These are phyloP conservation scores for Rhizoclosmatium globosum DNA, from an alignment of 192 early-diverging fungal species.

Conservation along the genomic window DNA sequence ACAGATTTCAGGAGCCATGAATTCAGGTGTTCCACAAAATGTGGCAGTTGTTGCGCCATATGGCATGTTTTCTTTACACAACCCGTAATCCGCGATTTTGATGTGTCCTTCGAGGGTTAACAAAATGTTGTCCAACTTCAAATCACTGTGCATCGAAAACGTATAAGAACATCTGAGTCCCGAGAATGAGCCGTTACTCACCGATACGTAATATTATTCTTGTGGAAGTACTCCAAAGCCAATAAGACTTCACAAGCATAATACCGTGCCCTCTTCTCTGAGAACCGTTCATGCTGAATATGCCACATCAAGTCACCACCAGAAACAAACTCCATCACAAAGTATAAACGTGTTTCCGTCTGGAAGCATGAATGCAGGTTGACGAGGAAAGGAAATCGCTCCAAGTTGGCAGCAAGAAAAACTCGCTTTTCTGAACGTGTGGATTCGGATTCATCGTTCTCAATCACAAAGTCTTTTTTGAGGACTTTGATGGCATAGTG, in stretches of 20 bases:
- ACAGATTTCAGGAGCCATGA: constrained; percentile 97
- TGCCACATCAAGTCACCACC: constrained; percentile 99
- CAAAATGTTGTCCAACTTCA: constrained; percentile 97
- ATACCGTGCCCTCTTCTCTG: constrained; percentile 92
- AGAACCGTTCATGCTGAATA: constrained; percentile 91
- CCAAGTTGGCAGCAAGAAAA: constrained; percentile 89
- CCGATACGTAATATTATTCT: constrained; percentile 91
- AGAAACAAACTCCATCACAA: constrained; percentile 97
- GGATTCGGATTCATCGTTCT: constrained; percentile 97
- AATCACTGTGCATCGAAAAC: constrained; percentile 66
- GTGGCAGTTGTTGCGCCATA: constrained; percentile 88
- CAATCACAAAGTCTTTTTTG: constrained; percentile 97
- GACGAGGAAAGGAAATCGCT: constrained; percentile 94
- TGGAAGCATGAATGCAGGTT: constrained; percentile 98
- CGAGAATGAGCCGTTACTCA: constrained; percentile 27
- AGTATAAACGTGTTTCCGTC: constrained; percentile 93
- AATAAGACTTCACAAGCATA: constrained; percentile 96
- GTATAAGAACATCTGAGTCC: not conserved
- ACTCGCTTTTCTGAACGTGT: constrained; percentile 95
- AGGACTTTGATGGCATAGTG: constrained; percentile 98
- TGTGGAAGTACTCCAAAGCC: constrained; percentile 96
- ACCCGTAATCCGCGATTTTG: constrained; percentile 98
- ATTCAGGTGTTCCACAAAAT: constrained; percentile 98
- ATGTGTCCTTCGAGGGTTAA: constrained; percentile 92
- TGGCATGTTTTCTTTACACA: constrained; percentile 97